These are phyloP conservation scores for Pseudoturritis turrita DNA, from an alignment of 345 rosid species.

Conservation along the genomic window DNA sequence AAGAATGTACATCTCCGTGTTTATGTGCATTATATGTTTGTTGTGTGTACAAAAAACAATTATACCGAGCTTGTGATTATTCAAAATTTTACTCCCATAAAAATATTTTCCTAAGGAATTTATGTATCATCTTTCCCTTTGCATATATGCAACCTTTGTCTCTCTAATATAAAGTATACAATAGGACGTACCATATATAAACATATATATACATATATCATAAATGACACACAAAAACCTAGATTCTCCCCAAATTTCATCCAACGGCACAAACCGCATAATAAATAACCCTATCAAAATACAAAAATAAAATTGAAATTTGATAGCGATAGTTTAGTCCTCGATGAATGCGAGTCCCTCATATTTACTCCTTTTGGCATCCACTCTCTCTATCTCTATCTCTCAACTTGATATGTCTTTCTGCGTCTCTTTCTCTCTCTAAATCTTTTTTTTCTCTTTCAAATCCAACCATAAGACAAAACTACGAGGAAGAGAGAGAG, in stretches of 20 bases:
- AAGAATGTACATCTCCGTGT: slow-evolving; percentile 23
- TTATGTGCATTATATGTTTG: slow-evolving; percentile 18
- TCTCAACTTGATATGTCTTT: slow-evolving; percentile 18
- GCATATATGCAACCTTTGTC: slow-evolving; percentile 17
- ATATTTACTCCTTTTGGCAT: slow-evolving; percentile 41
- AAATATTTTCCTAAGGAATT: slow-evolving; percentile 10
- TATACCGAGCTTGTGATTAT: slow-evolving; percentile 16
- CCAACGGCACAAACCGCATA: slow-evolving; percentile 32
- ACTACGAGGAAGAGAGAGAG: slow-evolving; percentile 7
- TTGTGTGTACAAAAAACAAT: slow-evolving; percentile 21
- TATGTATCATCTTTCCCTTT: slow-evolving; percentile 19
- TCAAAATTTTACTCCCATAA: slow-evolving; percentile 11
- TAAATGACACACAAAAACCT: slow-evolving; percentile 27
- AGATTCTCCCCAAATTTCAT: slow-evolving; percentile 29
- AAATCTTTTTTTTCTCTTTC: not conserved
- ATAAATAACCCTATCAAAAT: slow-evolving; percentile 26
- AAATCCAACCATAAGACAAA: slow-evolving; percentile 2
- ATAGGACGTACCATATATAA: slow-evolving; percentile 1
- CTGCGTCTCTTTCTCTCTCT: slow-evolving; percentile 11
- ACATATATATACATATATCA: not conserved
- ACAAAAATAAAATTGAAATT: slow-evolving; percentile 8
- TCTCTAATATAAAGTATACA: not conserved
- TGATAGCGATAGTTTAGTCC: slow-evolving; percentile 72
- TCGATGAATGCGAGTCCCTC: slow-evolving; percentile 38
- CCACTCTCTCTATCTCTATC: not conserved